A percentile compares a stretch with the other conserved stretches of the same genome.
phyloP scores from a whole-genome alignment of 2,329 filamentous ascomycete genomes.

The Niveomyces coronatus region DNA sequence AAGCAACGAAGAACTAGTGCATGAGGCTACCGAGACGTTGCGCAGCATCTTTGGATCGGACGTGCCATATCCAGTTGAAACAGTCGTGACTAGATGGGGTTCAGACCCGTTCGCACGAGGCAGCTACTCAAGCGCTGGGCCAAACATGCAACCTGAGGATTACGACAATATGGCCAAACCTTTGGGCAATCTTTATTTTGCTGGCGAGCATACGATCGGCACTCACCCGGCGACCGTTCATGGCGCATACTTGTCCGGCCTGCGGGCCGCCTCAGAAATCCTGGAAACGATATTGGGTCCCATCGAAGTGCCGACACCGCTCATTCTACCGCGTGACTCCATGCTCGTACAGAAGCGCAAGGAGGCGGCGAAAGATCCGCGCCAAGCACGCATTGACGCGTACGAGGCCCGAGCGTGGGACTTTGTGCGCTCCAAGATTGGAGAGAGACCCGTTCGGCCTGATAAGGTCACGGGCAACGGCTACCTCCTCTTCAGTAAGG shows the following conservation, averaged over 20 bases:
- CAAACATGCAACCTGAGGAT: slow-evolving; percentile 71
- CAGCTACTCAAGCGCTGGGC: slow-evolving; percentile 89
- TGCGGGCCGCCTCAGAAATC: slow-evolving; percentile 81
- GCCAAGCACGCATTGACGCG: slow-evolving; percentile 42
- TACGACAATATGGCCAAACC: slow-evolving; percentile 84
- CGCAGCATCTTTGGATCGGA: slow-evolving; percentile 60
- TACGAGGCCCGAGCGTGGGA: slow-evolving; percentile 46
- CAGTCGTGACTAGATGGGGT: slow-evolving; percentile 86
- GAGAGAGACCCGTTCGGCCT: slow-evolving; percentile 65
- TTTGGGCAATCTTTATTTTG: slow-evolving; percentile 85
- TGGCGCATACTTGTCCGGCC: slow-evolving; percentile 86
- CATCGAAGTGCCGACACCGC: slow-evolving; percentile 63
- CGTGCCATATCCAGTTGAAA: slow-evolving; percentile 72
- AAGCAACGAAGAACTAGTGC: slow-evolving; percentile 63
- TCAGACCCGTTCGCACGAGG: slow-evolving; percentile 85
- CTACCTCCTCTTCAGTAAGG: slow-evolving; percentile 82
- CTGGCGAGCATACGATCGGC: slow-evolving; percentile 90
- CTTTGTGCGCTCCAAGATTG: slow-evolving; percentile 47
- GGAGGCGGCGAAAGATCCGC: slow-evolving; percentile 35
- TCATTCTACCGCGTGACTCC: slow-evolving; percentile 58
- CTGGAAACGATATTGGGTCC: slow-evolving; percentile 71
- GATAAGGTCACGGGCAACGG: slow-evolving; percentile 68
- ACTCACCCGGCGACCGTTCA: slow-evolving; percentile 96
- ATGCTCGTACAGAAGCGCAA: slow-evolving; percentile 46
- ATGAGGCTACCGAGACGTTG: slow-evolving; percentile 71